Evolutionary conservation across 768 basidiomycete species (phyloP).

Genomic region (Lactarius hengduanensis): DNA sequence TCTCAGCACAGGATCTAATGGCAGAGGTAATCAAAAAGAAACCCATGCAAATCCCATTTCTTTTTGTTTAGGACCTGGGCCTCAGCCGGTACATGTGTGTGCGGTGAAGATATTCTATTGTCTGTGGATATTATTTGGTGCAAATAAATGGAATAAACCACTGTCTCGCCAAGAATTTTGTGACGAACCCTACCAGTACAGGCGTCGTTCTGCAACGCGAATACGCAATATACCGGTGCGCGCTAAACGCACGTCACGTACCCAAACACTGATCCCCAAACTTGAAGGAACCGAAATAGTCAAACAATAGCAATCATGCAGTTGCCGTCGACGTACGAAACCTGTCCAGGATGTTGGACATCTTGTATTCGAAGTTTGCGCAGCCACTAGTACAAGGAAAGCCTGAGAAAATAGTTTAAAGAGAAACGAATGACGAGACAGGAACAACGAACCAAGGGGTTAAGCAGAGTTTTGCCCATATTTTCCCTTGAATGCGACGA

Average conservation of each 20-base stretch:
- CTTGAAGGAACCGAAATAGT: background rate
- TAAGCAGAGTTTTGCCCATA: constrained; percentile 75
- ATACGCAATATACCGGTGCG: constrained; percentile 86
- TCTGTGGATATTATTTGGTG: constrained; percentile 38
- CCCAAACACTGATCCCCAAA: constrained; percentile 83
- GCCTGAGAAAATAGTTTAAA: background rate
- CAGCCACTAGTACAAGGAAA: constrained; percentile 56
- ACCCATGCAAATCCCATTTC: background rate
- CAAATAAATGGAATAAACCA: constrained; percentile 29
- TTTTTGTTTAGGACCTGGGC: constrained; percentile 51
- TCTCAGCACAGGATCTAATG: constrained; percentile 91
- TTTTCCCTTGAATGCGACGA: constrained; percentile 87
- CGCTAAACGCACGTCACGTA: constrained; percentile 96
- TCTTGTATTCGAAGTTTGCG: constrained; percentile 96
- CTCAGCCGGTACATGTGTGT: constrained; percentile 94
- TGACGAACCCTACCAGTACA: constrained; percentile 44
- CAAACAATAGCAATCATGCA: background rate
- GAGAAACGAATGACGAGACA: background rate
- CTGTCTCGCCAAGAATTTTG: constrained; percentile 90
- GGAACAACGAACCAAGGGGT: constrained; percentile 52
- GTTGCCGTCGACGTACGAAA: constrained; percentile 47
- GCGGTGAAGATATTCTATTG: constrained; percentile 92
- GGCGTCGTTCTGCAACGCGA: constrained; percentile 85
- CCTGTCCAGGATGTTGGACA: constrained; percentile 90
- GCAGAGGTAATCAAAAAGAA: constrained; percentile 11